Evolutionary conservation across 1,139 yeast genomes (phyloP).

Genomic region (Blastobotrys buckinghamii): DNA sequence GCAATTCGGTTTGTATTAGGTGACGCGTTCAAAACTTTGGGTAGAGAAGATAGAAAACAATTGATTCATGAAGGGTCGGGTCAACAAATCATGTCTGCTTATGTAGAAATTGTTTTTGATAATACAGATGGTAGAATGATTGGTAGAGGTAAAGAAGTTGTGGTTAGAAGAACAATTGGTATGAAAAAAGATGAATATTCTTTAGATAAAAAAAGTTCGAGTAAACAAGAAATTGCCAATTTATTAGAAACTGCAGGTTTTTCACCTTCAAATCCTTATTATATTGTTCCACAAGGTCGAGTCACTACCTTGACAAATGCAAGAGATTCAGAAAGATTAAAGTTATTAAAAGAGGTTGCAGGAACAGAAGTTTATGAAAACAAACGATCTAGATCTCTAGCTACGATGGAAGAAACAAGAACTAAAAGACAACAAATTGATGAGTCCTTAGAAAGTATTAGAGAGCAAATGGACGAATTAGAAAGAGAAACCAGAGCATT

Average conservation of each 20-base stretch:
- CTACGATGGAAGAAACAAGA: slow-evolving; percentile 71
- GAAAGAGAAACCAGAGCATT: slow-evolving; percentile 77
- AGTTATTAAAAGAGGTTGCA: slow-evolving; percentile 81
- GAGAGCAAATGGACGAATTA: slow-evolving; percentile 67
- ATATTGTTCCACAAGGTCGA: slow-evolving; percentile 95
- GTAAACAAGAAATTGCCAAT: slow-evolving; percentile 76
- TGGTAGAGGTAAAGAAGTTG: slow-evolving; percentile 56
- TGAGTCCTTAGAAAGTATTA: slow-evolving; percentile 64
- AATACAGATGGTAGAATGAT: slow-evolving; percentile 75
- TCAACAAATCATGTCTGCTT: slow-evolving; percentile 79
- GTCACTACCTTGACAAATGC: slow-evolving; percentile 80
- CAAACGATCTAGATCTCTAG: slow-evolving; percentile 69
- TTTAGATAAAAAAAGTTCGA: slow-evolving; percentile 69
- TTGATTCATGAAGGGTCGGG: slow-evolving; percentile 81
- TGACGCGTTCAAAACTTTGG: slow-evolving; percentile 83
- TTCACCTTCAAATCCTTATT: slow-evolving; percentile 85
- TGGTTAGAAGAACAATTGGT: slow-evolving; percentile 83
- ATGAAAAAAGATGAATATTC: slow-evolving; percentile 83
- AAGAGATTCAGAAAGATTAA: slow-evolving; percentile 73
- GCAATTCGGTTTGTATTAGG: slow-evolving; percentile 91
- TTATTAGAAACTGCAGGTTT: slow-evolving; percentile 90
- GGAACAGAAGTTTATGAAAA: slow-evolving; percentile 91
- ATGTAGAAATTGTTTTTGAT: slow-evolving; percentile 84
- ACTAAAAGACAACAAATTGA: slow-evolving; percentile 68
- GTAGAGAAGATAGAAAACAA: slow-evolving; percentile 85